Evolutionary conservation across 306 rosid genomes (phyloP).

Genomic region (Vigna reflexopilosa): DNA sequence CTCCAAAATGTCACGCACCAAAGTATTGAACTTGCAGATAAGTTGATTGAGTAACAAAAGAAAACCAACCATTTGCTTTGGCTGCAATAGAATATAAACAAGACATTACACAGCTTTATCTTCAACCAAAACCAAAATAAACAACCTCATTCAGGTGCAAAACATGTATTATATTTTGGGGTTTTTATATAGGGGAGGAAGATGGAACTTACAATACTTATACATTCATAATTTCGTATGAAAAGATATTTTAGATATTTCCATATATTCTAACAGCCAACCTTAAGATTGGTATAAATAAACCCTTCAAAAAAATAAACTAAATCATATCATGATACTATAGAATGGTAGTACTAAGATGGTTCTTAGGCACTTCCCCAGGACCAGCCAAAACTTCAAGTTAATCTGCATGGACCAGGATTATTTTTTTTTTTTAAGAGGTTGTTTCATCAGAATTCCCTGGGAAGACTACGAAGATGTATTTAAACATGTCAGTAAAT

Average conservation of each 20-base stretch:
- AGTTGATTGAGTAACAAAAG: constrained; percentile 89
- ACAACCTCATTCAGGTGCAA: constrained; percentile 29
- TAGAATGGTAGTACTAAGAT: neutral
- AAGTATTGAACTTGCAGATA: constrained; percentile 88
- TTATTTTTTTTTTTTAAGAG: neutral
- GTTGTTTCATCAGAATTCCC: neutral
- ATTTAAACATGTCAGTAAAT: neutral
- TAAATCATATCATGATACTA: neutral
- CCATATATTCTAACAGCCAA: neutral
- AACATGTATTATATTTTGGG: neutral
- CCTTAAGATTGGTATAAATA: neutral
- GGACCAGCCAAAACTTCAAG: neutral
- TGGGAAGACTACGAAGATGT: neutral
- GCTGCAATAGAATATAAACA: constrained; percentile 64
- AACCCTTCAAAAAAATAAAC: neutral
- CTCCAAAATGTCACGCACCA: constrained; percentile 76
- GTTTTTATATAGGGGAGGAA: neutral
- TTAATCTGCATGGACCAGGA: neutral
- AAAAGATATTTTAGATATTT: neutral
- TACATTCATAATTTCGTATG: neutral
- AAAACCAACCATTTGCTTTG: constrained; percentile 84
- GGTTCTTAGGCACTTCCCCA: neutral
- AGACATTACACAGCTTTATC: constrained; percentile 31
- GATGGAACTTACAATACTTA: neutral
- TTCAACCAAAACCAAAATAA: constrained; percentile 15